These are phyloP conservation scores for Naganishia liquefaciens DNA, from an alignment of 1,284 basidiomycete genomes.

Conservation along the genomic window DNA sequence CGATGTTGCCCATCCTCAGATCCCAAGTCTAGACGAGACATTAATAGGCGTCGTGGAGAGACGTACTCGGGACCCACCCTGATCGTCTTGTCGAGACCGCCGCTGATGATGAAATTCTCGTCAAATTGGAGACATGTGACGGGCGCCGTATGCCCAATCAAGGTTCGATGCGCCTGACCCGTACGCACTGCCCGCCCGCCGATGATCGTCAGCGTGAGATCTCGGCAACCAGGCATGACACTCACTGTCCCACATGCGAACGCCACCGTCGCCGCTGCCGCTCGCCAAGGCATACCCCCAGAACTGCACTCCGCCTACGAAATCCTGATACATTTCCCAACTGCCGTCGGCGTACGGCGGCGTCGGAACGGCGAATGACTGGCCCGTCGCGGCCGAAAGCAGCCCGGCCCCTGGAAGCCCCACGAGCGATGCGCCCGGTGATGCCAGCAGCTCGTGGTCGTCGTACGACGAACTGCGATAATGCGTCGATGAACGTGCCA, in stretches of 20 bases:
- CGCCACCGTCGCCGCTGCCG: conserved; percentile 93
- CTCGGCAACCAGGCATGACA: too few species aligned
- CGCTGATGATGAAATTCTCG: conserved; percentile 87
- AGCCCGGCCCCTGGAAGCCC: conserved; percentile 46
- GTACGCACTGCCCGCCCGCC: conserved; percentile 74
- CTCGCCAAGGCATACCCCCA: conserved; percentile 98
- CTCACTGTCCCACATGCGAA: conserved; percentile 99
- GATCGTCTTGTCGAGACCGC: conserved; percentile 90
- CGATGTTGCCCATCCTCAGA: conserved; percentile 80
- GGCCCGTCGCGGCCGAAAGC: conserved; percentile 60
- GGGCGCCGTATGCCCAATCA: conserved; percentile 89
- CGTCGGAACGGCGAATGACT: conserved; percentile 73
- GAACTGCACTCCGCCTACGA: conserved; percentile 95
- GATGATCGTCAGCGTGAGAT: too few species aligned
- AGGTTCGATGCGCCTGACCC: conserved; percentile 90
- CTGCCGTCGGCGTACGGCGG: conserved; percentile 85
- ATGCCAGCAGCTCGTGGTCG: conserved; percentile 55
- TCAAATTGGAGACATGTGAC: conserved; percentile 97
- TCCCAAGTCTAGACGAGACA: conserved; percentile 79
- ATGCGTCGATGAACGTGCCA: conserved; percentile 28
- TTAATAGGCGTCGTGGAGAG: not conserved
- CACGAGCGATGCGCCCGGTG: conserved; percentile 41
- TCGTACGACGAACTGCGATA: conserved; percentile 32
- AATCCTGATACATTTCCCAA: conserved; percentile 94
- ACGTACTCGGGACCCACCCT: conserved; percentile 60